Evolutionary conservation across 345 rosid species (phyloP).

Genomic region (Salix suchowensis): DNA sequence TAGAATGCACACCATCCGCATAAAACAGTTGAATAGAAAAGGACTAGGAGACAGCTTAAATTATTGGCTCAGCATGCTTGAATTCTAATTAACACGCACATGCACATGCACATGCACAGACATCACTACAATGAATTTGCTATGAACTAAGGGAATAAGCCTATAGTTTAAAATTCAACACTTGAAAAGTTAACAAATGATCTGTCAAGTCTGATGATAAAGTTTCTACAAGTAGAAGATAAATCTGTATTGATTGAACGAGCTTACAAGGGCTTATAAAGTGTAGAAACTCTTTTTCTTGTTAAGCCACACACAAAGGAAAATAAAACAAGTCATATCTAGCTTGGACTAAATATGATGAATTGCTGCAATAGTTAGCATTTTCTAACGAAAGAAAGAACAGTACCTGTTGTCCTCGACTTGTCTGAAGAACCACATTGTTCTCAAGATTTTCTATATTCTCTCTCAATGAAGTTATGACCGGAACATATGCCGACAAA

Average conservation of each 20-base stretch:
- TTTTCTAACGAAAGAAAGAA: slow-evolving; percentile 1
- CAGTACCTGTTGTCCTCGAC: slow-evolving; percentile 31
- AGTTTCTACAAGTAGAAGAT: slow-evolving; percentile 1
- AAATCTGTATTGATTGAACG: background rate
- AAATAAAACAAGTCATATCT: background rate
- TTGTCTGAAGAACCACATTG: slow-evolving; percentile 29
- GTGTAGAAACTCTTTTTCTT: background rate
- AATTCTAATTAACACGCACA: background rate
- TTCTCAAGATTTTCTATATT: slow-evolving; percentile 21
- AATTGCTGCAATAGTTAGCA: slow-evolving; percentile 4
- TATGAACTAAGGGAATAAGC: background rate
- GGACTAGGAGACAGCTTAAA: background rate
- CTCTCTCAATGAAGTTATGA: slow-evolving; percentile 16
- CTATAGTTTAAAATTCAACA: background rate
- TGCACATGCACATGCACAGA: background rate
- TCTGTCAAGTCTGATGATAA: background rate
- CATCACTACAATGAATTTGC: background rate
- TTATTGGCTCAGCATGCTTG: background rate
- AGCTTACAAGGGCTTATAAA: background rate
- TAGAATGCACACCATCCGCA: slow-evolving; percentile 1
- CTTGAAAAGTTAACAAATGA: background rate
- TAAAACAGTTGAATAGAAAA: slow-evolving; percentile 1
- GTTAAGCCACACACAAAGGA: background rate
- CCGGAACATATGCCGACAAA: slow-evolving; percentile 27
- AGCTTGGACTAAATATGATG: background rate